Evolutionary conservation across 2,329 filamentous ascomycete genomes (phyloP), one percentile per base, ranked within the genome.

Genomic region (Truncatella angustata): DNA sequence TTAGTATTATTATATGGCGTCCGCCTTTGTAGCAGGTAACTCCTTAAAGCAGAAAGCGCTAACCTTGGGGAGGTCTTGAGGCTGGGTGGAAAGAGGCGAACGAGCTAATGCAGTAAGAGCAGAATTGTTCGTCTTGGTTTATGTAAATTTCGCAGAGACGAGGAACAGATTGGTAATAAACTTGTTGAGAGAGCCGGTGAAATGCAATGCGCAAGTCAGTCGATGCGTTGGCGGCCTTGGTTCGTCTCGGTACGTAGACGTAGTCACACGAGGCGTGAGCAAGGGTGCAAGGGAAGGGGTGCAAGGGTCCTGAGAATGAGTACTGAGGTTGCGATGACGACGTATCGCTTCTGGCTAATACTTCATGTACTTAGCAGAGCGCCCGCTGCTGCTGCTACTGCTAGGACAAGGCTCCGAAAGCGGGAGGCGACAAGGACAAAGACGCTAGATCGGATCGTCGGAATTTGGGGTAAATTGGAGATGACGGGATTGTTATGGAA

Each of bases 341-440:
- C 35, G 35, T 40, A 30, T 47, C 28, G 36, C 36, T 40, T 18
- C 21, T 36, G 45, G 18, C 45, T 49, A 34, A 26, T 18, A n/a
- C n/a, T n/a, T n/a, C n/a, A n/a, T n/a, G n/a, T n/a, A n/a, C n/a
- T n/a, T n/a, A n/a, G n/a, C n/a, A n/a, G n/a, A n/a, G n/a, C n/a
- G n/a, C n/a, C n/a, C n/a, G n/a, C n/a, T n/a, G n/a, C n/a, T n/a
- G n/a, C n/a, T n/a, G n/a, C n/a, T n/a, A n/a, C 37, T 20, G 32
- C 30, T 40, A 20, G 36, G 56, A 59, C 61, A 57, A 66, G 64
- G 64, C 64, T 66, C 64, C 64, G 64, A 66, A 62, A 65, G 56
- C 64, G 63, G 64, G 60, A 63, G 48, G 26, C 48, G 23, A 43
- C 26, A 47, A 12, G 30, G 28, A 20, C 24, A 18, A n/a, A 34